Base-by-base conservation (phyloP, 352 stramenopile species). In the Pythium aristosporum region DNA sequence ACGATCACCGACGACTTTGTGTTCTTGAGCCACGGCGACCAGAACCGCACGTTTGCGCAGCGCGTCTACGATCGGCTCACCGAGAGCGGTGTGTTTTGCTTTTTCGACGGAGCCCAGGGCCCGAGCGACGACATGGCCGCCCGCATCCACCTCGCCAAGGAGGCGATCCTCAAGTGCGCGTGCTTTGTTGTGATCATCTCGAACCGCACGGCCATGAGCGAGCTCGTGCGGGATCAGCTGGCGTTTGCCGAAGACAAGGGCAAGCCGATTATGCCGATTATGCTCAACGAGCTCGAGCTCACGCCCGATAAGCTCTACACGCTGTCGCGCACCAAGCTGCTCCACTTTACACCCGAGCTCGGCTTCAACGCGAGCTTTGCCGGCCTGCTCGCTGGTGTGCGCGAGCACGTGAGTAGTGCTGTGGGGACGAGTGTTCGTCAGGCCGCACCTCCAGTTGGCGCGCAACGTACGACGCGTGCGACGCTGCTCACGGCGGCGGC, bases 161-260 rank as follows among this genome's bases (percentile, higher is more conserved):
- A 92, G 43, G 85, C 85, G 10, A 92, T 94, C 47, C 74, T 90
- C 59, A 84, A 88, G 62, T 94, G 85, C 65, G 65, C 81, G 37
- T 74, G 77, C 37, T 87, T 94, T 50, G 76, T 91, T 42, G 81
- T 91, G 3, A 73, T 94, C 30, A 61, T 94, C 21, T 91, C 85
- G 16, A 77, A 73, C 55, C 77, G 86, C 48, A 90, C 78, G 3
- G 71, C 74, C 43, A 67, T 71, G 54, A 89, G 73, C 54, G 85
- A 94, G 69, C 68, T 94, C n/a, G 75, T 94, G 16, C 82, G 85
- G 50, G 83, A 92, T 61, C 85, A 94, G 60, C 67, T 92, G 20
- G 84, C 83, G 51, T 92, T 92, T 53, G 85, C 85, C 10, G 85
- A 91, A 67, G 83, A 92, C 69, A 91, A 89, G 63, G 80, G 80